phyloP scores from a whole-genome alignment of 148 eudicot species.

The Persicaria tinctoria region DNA sequence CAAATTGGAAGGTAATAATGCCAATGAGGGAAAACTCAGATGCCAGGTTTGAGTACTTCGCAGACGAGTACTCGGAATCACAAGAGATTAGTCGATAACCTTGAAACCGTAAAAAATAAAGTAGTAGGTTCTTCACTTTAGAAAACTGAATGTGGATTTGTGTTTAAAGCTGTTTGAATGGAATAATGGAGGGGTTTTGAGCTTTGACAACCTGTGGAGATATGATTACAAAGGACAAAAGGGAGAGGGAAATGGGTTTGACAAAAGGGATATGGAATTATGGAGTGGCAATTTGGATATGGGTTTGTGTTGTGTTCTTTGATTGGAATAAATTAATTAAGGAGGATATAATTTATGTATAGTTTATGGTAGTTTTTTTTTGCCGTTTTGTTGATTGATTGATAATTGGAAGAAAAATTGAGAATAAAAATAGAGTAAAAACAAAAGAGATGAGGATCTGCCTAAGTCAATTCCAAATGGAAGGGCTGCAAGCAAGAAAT shows the following conservation, averaged over 20 bases:
- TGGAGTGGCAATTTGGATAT: background rate
- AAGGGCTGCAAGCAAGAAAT: background rate
- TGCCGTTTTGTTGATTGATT: background rate
- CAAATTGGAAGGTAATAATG: background rate
- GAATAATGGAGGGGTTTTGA: conserved; percentile 8
- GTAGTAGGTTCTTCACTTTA: background rate
- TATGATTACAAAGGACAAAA: background rate
- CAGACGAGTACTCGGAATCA: too few relatives aligned
- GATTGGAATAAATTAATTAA: background rate
- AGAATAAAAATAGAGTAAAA: background rate
- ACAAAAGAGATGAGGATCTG: background rate
- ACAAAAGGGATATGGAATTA: background rate
- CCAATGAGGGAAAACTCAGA: too few relatives aligned
- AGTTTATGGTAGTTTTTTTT: background rate
- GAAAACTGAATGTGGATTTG: background rate
- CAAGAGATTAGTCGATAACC: too few relatives aligned
- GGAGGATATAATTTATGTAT: background rate
- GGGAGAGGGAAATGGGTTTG: background rate
- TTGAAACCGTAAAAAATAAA: background rate
- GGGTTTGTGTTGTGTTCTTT: conserved; percentile 2
- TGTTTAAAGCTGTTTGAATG: background rate
- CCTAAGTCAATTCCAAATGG: background rate
- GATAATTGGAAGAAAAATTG: background rate
- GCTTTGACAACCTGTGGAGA: conserved; percentile 12
- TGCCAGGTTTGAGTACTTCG: too few relatives aligned